Conservation (phyloP, 352 stramenopile species). For the Globisporangium nodosum region DNA sequence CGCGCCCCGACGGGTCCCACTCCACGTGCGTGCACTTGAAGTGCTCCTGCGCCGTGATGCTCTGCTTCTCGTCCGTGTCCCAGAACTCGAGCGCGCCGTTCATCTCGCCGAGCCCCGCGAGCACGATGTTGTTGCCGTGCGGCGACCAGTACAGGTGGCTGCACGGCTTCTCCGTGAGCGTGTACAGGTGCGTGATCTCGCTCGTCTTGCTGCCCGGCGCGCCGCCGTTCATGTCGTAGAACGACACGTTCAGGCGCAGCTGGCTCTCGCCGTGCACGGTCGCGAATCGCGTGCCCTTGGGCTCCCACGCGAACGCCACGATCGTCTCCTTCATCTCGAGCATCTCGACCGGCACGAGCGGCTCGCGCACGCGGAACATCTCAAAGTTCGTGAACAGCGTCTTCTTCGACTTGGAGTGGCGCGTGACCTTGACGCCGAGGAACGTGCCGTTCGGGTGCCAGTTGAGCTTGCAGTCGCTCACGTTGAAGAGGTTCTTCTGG, state of each 20-base stretch:
- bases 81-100: slow-evolving; percentile 97
- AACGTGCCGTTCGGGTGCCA: slow-evolving; percentile 97
- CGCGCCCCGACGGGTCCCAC: slow-evolving; percentile 96
- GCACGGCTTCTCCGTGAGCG: slow-evolving; percentile 92
- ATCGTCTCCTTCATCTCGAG: slow-evolving; percentile 96
- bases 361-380: slow-evolving; percentile 95
- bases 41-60: slow-evolving; percentile 94
- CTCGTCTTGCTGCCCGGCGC: slow-evolving; percentile 37
- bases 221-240: slow-evolving; percentile 93
- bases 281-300: slow-evolving; percentile 93
- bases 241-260: slow-evolving; percentile 92
- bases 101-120: slow-evolving; percentile 93
- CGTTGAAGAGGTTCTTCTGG: slow-evolving; percentile 98
- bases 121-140: slow-evolving; percentile 88
- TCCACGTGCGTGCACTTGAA: slow-evolving; percentile 97
- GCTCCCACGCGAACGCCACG: slow-evolving; percentile 96
- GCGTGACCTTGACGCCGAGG: slow-evolving; percentile 87
- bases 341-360: slow-evolving; percentile 97
- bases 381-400: slow-evolving; percentile 99
- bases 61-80: slow-evolving; percentile 94
- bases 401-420: slow-evolving; percentile 94
- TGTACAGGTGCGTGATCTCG: slow-evolving; percentile 95
- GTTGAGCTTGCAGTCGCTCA: slow-evolving; percentile 92
- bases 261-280: slow-evolving; percentile 94
- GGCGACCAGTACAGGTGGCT: slow-evolving; percentile 98